These are phyloP conservation scores for Colletotrichum tofieldiae DNA, from an alignment of 2,329 filamentous ascomycete species.

Conservation along the genomic window DNA sequence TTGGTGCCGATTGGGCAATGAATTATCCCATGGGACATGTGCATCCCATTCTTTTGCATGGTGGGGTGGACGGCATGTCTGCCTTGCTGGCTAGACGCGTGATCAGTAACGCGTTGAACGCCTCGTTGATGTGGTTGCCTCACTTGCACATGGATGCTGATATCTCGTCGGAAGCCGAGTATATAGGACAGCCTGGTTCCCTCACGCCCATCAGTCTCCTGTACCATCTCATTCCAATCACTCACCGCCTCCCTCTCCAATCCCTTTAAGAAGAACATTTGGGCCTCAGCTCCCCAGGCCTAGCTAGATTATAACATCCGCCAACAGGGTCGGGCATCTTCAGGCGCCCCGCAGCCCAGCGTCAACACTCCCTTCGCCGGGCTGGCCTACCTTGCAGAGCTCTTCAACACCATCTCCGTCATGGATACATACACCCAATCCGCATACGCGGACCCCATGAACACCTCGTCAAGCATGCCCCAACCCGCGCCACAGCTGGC, in stretches of 20 bases:
- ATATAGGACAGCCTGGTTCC: background rate
- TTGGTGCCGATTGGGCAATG: background rate
- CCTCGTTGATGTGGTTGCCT: constrained; percentile 16
- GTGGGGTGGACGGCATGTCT: constrained; percentile 1
- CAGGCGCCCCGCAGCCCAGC: background rate
- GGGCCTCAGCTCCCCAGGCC: background rate
- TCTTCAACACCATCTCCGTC: background rate
- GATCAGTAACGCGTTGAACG: constrained; percentile 8
- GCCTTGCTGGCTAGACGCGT: constrained; percentile 3
- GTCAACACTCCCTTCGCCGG: background rate
- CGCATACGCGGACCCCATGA: constrained; percentile 21
- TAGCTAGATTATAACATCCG: background rate
- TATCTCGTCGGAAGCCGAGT: background rate
- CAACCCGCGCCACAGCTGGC: constrained; percentile 56
- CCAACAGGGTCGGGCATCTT: background rate
- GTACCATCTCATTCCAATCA: background rate
- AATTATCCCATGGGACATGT: background rate
- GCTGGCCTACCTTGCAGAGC: background rate
- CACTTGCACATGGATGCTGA: background rate
- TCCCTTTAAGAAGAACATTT: background rate
- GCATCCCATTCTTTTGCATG: background rate
- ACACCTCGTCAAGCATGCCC: constrained; percentile 1
- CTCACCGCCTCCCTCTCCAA: background rate
- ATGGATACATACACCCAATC: constrained; percentile 28
- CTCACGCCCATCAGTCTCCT: background rate